A percentile compares a stretch with the other conserved stretches of the same genome.
These are phyloP conservation scores for Aphanomyces cochlioides DNA, from an alignment of 352 stramenopile genomes.

Conservation along the genomic window DNA sequence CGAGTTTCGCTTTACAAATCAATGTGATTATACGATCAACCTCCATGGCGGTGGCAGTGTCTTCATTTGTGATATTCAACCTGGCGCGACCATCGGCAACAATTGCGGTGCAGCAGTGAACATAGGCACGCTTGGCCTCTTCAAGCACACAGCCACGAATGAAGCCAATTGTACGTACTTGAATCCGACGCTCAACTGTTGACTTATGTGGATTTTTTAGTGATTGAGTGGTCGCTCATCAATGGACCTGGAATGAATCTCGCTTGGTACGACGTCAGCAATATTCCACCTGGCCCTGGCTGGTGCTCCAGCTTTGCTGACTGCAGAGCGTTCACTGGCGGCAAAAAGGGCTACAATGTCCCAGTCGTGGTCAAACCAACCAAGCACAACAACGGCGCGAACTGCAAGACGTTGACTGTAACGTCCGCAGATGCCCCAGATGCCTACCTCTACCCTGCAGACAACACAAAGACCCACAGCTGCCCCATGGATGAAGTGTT, in stretches of 20 bases:
- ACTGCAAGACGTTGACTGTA: conserved; percentile 43
- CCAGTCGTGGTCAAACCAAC: conserved; percentile 45
- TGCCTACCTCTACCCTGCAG: conserved; percentile 58
- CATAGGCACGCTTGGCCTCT: not conserved
- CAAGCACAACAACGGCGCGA: conserved; percentile 32
- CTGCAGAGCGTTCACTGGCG: conserved; percentile 43
- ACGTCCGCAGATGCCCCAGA: conserved; percentile 36
- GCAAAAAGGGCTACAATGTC: conserved; percentile 55
- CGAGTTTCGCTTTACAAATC: conserved; percentile 30
- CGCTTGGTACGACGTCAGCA: conserved; percentile 60
- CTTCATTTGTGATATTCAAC: conserved; percentile 22
- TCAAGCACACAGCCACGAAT: conserved; percentile 28
- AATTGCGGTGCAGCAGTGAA: conserved; percentile 17
- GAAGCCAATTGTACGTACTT: conserved; percentile 23
- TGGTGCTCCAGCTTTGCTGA: conserved; percentile 38
- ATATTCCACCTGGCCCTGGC: conserved; percentile 48
- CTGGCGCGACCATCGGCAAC: conserved; percentile 13
- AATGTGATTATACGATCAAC: conserved; percentile 30
- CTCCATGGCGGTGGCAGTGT: conserved; percentile 16
- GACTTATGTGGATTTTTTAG: conserved; percentile 7
- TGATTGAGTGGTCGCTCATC: conserved; percentile 28
- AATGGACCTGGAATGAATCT: conserved; percentile 20
- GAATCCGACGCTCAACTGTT: not conserved
- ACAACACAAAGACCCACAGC: conserved; percentile 64
- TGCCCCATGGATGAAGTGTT: conserved; percentile 41